These are phyloP conservation scores for Hemerocallis citrina DNA, from an alignment of 106 monocot species.

Conservation along the genomic window DNA sequence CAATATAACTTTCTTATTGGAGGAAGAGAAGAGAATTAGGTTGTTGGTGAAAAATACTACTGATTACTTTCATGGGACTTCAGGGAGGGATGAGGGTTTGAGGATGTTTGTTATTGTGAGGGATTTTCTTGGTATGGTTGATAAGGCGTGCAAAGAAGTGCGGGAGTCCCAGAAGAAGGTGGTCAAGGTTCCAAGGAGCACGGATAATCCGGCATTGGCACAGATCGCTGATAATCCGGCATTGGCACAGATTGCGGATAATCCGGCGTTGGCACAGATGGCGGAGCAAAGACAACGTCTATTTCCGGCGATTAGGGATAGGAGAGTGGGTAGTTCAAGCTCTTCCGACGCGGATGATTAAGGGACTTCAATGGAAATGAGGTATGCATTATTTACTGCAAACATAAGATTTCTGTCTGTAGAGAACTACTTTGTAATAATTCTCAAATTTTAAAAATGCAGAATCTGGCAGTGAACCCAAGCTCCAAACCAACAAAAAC, in stretches of 20 bases:
- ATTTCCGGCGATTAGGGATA: slow-evolving; percentile 43
- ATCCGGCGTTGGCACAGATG: slow-evolving; percentile 1
- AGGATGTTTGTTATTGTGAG: slow-evolving; percentile 37
- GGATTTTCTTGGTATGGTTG: slow-evolving; percentile 43
- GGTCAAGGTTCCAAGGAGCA: slow-evolving; percentile 7
- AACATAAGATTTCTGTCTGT: too few species aligned
- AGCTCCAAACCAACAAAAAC: too few species aligned
- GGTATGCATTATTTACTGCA: too few species aligned
- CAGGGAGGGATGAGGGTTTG: slow-evolving; percentile 55
- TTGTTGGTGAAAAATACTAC: slow-evolving; percentile 39
- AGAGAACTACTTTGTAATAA: too few species aligned
- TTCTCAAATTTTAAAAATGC: too few species aligned
- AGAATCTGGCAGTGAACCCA: too few species aligned
- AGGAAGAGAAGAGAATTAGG: slow-evolving; percentile 35
- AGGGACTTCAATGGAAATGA: too few species aligned
- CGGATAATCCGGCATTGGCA: slow-evolving; percentile 7
- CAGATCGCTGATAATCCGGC: slow-evolving; percentile 7
- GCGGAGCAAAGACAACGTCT: slow-evolving; percentile 13
- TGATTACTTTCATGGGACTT: slow-evolving; percentile 62
- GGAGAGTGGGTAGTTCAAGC: slow-evolving; percentile 26
- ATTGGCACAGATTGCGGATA: slow-evolving; percentile 10
- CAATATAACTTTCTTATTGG: slow-evolving; percentile 21
- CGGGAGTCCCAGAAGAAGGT: slow-evolving; percentile 11
- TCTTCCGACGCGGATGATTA: slow-evolving; percentile 38
- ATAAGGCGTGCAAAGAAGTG: slow-evolving; percentile 41